Evolutionary conservation across 176 grass and related monocot genomes (phyloP).

Genomic region (Thalia dealbata): DNA sequence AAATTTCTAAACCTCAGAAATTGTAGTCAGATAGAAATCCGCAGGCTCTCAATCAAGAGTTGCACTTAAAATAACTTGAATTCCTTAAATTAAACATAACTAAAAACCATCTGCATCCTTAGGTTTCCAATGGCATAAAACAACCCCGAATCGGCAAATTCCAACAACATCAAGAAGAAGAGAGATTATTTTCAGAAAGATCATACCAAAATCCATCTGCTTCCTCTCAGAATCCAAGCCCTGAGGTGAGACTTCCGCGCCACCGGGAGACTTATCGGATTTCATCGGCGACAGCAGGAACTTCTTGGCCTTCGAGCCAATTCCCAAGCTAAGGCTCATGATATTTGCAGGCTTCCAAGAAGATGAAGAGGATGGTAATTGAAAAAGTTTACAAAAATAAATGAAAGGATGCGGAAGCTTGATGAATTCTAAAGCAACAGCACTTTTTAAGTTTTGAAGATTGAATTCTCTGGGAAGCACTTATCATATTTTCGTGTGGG

Average conservation of each 20-base stretch:
- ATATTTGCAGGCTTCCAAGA: neutral
- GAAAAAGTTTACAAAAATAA: neutral
- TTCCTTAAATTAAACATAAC: too few species aligned
- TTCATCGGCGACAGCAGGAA: neutral
- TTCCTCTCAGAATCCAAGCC: constrained; percentile 15
- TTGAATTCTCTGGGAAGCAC: neutral
- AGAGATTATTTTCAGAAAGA: neutral
- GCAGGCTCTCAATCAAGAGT: too few species aligned
- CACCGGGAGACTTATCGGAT: neutral
- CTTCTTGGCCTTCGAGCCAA: neutral
- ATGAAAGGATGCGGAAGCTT: neutral
- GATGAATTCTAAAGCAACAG: constrained; percentile 10
- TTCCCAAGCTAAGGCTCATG: neutral
- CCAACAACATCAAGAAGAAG: neutral
- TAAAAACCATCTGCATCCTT: neutral
- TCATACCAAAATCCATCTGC: neutral
- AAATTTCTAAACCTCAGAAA: too few species aligned
- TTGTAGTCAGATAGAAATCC: too few species aligned
- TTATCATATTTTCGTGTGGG: constrained; percentile 8
- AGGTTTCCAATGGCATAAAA: neutral
- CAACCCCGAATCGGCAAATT: neutral
- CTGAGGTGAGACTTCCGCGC: neutral
- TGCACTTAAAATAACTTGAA: too few species aligned
- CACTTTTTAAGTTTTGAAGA: neutral
- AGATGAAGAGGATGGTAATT: neutral